These are phyloP conservation scores for Ustilago lituana DNA, from an alignment of 1,284 basidiomycete genomes.

Conservation along the genomic window DNA sequence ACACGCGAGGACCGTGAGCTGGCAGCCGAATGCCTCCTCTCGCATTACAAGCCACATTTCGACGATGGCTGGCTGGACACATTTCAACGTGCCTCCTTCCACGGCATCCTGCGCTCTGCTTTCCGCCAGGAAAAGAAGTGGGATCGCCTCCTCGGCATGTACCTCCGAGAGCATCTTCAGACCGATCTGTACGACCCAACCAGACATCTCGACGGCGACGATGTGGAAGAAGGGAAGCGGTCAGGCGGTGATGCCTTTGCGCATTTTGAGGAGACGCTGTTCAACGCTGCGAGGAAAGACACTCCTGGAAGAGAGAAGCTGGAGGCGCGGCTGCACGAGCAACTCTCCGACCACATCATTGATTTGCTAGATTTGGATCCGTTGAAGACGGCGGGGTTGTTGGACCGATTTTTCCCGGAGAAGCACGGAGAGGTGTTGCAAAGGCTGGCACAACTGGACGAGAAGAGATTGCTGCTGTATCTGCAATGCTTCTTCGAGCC, in stretches of 20 bases:
- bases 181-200: not conserved
- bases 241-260: constrained; percentile 27
- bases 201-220: not conserved
- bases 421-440: constrained; percentile 72
- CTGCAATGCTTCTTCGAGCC: constrained; percentile 80
- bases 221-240: not conserved
- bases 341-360: constrained; percentile 29
- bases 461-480: constrained; percentile 78
- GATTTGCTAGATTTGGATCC: constrained; percentile 75
- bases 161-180: constrained; percentile 33
- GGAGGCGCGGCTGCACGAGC: constrained; percentile 37
- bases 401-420: constrained; percentile 74
- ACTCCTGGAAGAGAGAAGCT: constrained; percentile 8
- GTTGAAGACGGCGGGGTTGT: constrained; percentile 76
- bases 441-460: constrained; percentile 65
- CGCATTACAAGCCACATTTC: constrained; percentile 85
- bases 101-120: constrained; percentile 83
- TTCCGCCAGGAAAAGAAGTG: constrained; percentile 81
- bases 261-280: constrained; percentile 45
- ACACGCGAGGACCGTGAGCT: constrained; percentile 93
- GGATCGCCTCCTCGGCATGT: constrained; percentile 68
- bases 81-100: constrained; percentile 87
- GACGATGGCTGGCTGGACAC: constrained; percentile 75
- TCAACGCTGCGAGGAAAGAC: constrained; percentile 28
- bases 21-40: constrained; percentile 93